phyloP scores from a whole-genome alignment of 192 early-diverging fungal genomes.

The Pecoramyces ruminantium region DNA sequence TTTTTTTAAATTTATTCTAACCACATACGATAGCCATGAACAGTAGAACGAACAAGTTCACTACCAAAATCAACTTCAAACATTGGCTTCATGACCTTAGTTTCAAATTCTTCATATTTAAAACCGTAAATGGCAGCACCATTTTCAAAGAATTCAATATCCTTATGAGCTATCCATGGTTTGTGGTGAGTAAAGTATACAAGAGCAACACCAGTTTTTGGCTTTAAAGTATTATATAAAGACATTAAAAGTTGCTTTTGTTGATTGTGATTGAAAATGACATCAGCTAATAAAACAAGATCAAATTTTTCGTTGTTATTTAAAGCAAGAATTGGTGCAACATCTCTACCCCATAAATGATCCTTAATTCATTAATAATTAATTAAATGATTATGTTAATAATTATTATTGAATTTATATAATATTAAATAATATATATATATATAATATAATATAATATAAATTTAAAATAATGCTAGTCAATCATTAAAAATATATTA shows the following conservation, averaged over 20 bases:
- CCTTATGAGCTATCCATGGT: not conserved
- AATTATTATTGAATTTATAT: too few species aligned
- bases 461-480: too few species aligned
- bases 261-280: not conserved
- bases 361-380: not conserved
- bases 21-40: not conserved
- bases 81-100: not conserved
- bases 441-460: too few species aligned
- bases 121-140: not conserved
- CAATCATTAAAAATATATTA: too few species aligned
- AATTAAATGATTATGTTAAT: too few species aligned
- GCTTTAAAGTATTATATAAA: not conserved
- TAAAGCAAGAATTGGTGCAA: not conserved
- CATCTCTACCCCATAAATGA: not conserved
- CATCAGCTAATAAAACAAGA: not conserved
- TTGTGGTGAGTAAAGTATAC: not conserved
- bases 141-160: not conserved
- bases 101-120: not conserved
- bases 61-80: not conserved
- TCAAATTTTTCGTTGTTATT: not conserved
- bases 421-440: too few species aligned
- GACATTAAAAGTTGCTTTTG: not conserved
- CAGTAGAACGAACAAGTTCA: not conserved
- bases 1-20: not conserved
- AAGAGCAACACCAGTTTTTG: not conserved